Base-by-base conservation (phyloP, 2,329 filamentous ascomycete species). In the Cadophora malorum region DNA sequence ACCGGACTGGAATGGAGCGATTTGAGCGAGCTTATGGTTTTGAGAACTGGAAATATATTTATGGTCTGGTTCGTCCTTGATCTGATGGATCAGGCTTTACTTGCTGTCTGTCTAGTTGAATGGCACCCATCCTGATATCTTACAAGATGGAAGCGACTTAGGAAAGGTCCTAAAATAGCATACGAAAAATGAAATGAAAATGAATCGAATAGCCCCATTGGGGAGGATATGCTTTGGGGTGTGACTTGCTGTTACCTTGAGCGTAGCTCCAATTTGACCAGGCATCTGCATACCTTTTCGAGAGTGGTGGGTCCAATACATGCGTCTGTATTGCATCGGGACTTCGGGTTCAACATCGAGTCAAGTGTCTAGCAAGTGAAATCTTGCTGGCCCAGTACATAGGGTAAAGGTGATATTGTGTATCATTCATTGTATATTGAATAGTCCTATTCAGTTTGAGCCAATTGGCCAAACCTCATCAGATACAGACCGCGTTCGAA, bases 21-120 rank as follows among this genome's bases (percentile, higher is more conserved):
- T n/a, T 23, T 12, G 38, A 59, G 50, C 35, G 53, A 47, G 41
- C 19, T 53, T 58, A 58, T 58, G 35, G 10, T 58, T 47, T 41
- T 33, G 60, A 45, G 41, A 31, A 41, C 28, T 59, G 41, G 21
- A 52, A 66, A 63, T 50, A 68, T 63, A 65, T 56, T 60, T 63
- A 68, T 63, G 52, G 50, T 58, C 50, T 38, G 59, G n/a, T 58
- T 21, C 35, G 21, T 64, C 50, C 41, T 10, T 5, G 47, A 10
- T 33, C 16, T 28, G 41, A 19, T 41, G 52, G 38, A 25, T 19
- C 33, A 33, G 38, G 50, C 23, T 33, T 25, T 12, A 52, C 23
- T n/a, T 49, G 19, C 16, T 58, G 52, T 64, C 63, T 56, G 23
- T 41, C 52, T 25, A 21, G 35, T 50, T 64, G 53, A 35, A 64